phyloP scores from a whole-genome alignment of 805 yeast genomes.

The Candida gorgasii region DNA sequence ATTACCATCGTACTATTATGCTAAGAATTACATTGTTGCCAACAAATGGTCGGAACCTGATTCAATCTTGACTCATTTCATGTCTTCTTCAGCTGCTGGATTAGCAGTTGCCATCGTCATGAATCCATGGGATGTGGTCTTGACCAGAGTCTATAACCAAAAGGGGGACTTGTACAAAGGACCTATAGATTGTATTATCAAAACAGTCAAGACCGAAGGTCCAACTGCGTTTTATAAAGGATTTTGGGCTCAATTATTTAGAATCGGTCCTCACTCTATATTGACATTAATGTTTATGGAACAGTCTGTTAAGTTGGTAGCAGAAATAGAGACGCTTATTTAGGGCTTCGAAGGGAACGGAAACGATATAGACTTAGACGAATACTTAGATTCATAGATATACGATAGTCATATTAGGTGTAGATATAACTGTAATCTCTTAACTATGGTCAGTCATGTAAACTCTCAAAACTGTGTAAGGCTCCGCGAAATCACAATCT shows the following conservation, averaged over 20 bases:
- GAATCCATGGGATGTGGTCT: constrained; percentile 97
- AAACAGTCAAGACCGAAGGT: constrained; percentile 86
- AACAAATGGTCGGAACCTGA: constrained; percentile 60
- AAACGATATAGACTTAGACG: no score
- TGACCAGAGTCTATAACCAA: constrained; percentile 95
- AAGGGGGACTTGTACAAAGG: constrained; percentile 84
- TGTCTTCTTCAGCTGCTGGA: constrained; percentile 78
- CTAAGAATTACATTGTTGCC: constrained; percentile 62
- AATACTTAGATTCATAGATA: no score
- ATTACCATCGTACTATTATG: constrained; percentile 82
- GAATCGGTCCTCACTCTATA: constrained; percentile 95
- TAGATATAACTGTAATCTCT: no score
- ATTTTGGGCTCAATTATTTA: constrained; percentile 85
- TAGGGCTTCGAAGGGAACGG: no score
- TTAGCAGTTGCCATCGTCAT: constrained; percentile 90
- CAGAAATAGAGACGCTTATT: constrained; percentile 26
- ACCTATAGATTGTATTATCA: constrained; percentile 83
- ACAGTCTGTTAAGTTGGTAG: constrained; percentile 72
- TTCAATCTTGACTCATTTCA: constrained; percentile 62
- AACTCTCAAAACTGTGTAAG: not conserved
- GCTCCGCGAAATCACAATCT: not conserved
- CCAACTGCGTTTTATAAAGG: constrained; percentile 88
- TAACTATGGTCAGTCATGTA: no score
- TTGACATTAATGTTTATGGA: constrained; percentile 92
- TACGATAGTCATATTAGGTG: no score